Percentiles rank a stretch among this genome's conserved stretches.
Conservation (phyloP, 768 basidiomycete species). For the Pulveroboletus sp. region DNA sequence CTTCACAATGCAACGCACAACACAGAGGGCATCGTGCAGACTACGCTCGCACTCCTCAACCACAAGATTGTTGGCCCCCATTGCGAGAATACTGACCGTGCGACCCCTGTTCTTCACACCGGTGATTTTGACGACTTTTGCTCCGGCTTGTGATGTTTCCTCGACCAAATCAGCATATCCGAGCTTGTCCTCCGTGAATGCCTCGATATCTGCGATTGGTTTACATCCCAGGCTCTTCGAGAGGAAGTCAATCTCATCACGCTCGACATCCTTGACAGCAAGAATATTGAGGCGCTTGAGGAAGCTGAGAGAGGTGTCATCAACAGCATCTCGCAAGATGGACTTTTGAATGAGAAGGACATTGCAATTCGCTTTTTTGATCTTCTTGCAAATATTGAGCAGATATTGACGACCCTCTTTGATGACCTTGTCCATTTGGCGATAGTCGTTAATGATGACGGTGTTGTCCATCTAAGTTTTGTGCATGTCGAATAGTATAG, state of each 20-base stretch:
- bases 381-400: constrained; percentile 97
- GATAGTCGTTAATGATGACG: constrained; percentile 97
- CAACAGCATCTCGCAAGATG: constrained; percentile 98
- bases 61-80: constrained; percentile 87
- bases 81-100: constrained; percentile 93
- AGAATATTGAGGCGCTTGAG: constrained; percentile 95
- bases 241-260: constrained; percentile 97
- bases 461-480: constrained; percentile 93
- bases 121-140: constrained; percentile 90
- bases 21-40: constrained; percentile 98
- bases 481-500: background rate
- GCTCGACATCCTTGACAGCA: constrained; percentile 95
- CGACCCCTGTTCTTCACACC: constrained; percentile 93
- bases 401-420: constrained; percentile 98
- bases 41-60: constrained; percentile 97
- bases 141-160: constrained; percentile 74
- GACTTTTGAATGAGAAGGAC: constrained; percentile 99
- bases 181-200: constrained; percentile 96
- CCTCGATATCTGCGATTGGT: constrained; percentile 95
- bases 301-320: constrained; percentile 95
- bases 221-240: constrained; percentile 93
- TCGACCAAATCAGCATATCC: constrained; percentile 96
- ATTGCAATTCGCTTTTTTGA: constrained; percentile 99
- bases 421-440: constrained; percentile 99
- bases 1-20: constrained; percentile 96